Percentiles rank a stretch among this genome's conserved stretches.
These are phyloP conservation scores for Malassezia japonica DNA, from an alignment of 1,284 basidiomycete species.

Conservation along the genomic window DNA sequence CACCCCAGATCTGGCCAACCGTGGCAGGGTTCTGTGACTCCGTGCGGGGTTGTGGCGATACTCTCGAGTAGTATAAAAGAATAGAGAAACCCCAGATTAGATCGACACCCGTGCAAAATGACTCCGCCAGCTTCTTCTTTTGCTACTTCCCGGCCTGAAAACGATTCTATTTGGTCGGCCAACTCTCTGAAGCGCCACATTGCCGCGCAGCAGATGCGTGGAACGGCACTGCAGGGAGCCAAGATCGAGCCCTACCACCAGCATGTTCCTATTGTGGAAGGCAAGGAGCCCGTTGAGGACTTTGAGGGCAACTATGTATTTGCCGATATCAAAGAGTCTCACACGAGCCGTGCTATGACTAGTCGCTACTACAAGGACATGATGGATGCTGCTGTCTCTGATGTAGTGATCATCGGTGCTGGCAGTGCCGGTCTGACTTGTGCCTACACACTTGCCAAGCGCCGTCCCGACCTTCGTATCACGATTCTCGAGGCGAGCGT, in stretches of 20 bases:
- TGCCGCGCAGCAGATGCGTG: constrained; percentile 14
- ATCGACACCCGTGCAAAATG: too few relatives aligned
- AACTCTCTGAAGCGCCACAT: constrained; percentile 20
- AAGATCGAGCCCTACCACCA: constrained; percentile 17
- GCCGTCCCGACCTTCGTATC: constrained; percentile 65
- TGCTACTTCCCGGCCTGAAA: neutral
- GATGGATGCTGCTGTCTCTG: constrained; percentile 56
- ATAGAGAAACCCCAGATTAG: too few relatives aligned
- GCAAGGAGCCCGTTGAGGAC: constrained; percentile 38
- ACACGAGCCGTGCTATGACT: constrained; percentile 43
- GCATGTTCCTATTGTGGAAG: constrained; percentile 33
- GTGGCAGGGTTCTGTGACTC: too few relatives aligned
- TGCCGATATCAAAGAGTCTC: constrained; percentile 41
- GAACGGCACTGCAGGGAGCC: constrained; percentile 2
- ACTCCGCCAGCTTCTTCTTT: constrained; percentile 34
- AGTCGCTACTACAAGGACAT: constrained; percentile 37
- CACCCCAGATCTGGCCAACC: too few relatives aligned
- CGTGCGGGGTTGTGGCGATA: too few relatives aligned
- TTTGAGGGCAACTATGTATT: constrained; percentile 39
- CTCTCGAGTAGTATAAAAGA: too few relatives aligned
- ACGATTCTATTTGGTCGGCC: constrained; percentile 8
- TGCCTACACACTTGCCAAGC: constrained; percentile 60
- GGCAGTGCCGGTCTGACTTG: constrained; percentile 70
- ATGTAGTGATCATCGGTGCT: constrained; percentile 69
- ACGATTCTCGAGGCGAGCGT: constrained; percentile 74